Base-by-base conservation (phyloP, 768 basidiomycete genomes). In the Rhodotorula babjevae region DNA sequence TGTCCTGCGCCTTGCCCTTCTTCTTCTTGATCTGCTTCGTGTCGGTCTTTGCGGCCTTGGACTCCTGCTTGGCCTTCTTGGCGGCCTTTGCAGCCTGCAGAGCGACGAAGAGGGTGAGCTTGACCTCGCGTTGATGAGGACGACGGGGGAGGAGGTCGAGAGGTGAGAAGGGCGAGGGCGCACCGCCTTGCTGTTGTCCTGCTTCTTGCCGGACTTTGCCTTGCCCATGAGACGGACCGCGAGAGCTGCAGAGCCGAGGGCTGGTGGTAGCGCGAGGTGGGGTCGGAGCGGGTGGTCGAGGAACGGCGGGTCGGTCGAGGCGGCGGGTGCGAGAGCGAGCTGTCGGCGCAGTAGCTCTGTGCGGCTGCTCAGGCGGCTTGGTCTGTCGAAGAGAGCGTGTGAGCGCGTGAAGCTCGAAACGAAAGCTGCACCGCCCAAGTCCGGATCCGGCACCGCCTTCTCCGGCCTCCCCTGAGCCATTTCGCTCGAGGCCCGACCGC, bases 1-100 rank as follows among this genome's bases (percentile, higher is more conserved):
- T 55, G n/a, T 55, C 53, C n/a, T n/a, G 14, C 27, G 27, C 53
- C 29, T 55, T 55, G 36, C 78, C 78, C 65, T 73, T 77, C 62
- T 78, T 76, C 49, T 77, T 78, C 78, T 86, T 85, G 2, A 77
- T 67, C 50, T 83, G 83, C 76, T 90, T 90, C 75, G 87, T 88
- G 78, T 84, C 85, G 76, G 87, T 87, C 46, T 57, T 55, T 2
- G 36, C 62, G 1, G 23, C 18, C 66, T 89, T 91, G 71, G 77
- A 77, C 31, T 75, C 80, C 15, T 85, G 83, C 62, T 89, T 89
- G 12, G 84, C 83, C 73, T 92, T 92, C 79, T 90, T 82, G 5
- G 76, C 73, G 12, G 79, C 81, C 65, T 82, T 82, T 14, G 76
- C 77, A 71, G 90, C 31, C 23, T 10, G 3, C 18, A 3, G n/a